Conservation (phyloP, 2,329 filamentous ascomycete species). For the Cercospora brassicicola region DNA sequence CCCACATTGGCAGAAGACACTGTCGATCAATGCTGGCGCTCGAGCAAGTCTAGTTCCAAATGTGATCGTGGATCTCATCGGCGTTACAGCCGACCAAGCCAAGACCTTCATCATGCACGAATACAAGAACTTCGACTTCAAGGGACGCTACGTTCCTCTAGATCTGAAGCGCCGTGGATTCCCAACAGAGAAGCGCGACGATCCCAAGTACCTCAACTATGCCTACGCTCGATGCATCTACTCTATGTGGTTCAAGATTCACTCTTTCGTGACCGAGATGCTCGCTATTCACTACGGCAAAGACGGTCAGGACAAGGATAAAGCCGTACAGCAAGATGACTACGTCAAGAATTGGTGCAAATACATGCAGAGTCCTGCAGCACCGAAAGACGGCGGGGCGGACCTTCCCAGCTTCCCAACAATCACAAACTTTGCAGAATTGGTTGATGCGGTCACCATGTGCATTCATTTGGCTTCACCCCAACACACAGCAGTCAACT, state of each 20-base stretch:
- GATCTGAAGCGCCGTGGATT: constrained; percentile 51
- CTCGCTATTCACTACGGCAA: constrained; percentile 18
- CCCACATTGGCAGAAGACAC: constrained; percentile 54
- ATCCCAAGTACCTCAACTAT: constrained; percentile 51
- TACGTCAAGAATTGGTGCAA: constrained; percentile 45
- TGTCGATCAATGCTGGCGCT: constrained; percentile 53
- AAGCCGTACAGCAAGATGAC: constrained; percentile 34
- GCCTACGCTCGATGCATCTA: constrained; percentile 51
- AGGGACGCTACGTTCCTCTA: constrained; percentile 49
- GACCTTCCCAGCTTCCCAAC: constrained; percentile 48
- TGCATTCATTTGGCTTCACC: constrained; percentile 55
- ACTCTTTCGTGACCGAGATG: constrained; percentile 43
- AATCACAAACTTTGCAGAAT: constrained; percentile 45
- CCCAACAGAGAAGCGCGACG: constrained; percentile 33
- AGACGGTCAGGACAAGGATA: constrained; percentile 39
- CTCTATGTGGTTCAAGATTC: constrained; percentile 48
- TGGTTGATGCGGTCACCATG: constrained; percentile 53
- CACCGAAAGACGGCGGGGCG: constrained; percentile 33
- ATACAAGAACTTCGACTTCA: constrained; percentile 50
- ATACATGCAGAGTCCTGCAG: constrained; percentile 40
- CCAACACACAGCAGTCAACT: constrained; percentile 55
- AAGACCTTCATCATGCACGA: constrained; percentile 44
- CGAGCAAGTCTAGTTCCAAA: constrained; percentile 48
- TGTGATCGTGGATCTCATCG: constrained; percentile 48
- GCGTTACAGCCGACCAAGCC: constrained; percentile 42